Evolutionary conservation across 306 rosid genomes (phyloP), one percentile per base, ranked within the genome.

Genomic region (Rubus parviflorus): DNA sequence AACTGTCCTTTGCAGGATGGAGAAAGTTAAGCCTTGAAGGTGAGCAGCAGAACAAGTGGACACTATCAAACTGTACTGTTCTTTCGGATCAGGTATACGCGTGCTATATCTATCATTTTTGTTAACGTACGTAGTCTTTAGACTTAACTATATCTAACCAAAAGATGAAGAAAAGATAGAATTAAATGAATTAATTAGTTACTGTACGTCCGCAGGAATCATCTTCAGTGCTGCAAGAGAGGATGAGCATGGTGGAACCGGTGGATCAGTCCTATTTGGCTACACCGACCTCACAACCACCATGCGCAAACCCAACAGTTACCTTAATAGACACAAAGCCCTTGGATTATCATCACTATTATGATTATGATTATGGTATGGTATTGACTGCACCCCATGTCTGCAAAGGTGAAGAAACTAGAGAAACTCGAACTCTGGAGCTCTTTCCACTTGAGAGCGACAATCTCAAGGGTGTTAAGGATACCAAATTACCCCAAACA

Each of bases 11-110:
- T 30, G 1, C 90, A 86, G 93, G 80, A 66, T 74, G 81, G 86
- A 87, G 78, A 67, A 85, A 70, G 85, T 89, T 86, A 40, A 82
- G 85, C 76, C 73, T 78, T 81, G 80, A 82, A 74, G 87, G 83
- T 84, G 81, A 86, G 85, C 90, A 81, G 86, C 80, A 87, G 83
- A 87, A 84, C 80, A 87, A 81, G 86, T 75, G 85, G 89, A 87
- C 83, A 74, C 80, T 88, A 77, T 37, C 89, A 58, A 83, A 86
- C 85, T 83, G 81, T 85, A 84, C 77, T 79, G 81, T 49, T 73
- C 85, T 71, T 57, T 79, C 81, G 57, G 80, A 91, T 62, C 68
- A 15, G 68, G 45, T 62, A 62, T 61, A 23, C 12, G 11, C 15
- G 13, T 12, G 5, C 16, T 35, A 9, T 22, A 57, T 57, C 64